A percentile compares a stretch with the other conserved stretches of the same genome.
phyloP scores from a whole-genome alignment of 306 rosid genomes.

The Trifolium fragiferum region DNA sequence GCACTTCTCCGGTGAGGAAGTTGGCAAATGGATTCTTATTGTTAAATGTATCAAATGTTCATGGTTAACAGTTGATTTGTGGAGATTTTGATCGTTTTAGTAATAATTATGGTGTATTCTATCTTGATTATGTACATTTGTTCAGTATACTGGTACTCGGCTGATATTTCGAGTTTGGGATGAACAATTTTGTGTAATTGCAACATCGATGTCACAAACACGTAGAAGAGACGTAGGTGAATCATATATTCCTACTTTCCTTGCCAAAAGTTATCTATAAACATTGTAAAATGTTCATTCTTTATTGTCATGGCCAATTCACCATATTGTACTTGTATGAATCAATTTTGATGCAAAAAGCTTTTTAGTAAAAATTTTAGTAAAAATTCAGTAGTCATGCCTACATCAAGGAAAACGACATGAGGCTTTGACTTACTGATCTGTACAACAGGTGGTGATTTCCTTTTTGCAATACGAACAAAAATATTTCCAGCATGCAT shows the following conservation, averaged over 20 bases:
- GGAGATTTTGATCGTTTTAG: no score
- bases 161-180: neutral
- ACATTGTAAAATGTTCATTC: neutral
- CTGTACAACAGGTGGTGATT: conserved; percentile 44
- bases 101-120: no score
- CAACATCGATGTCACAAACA: neutral
- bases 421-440: conserved; percentile 74
- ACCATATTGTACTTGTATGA: neutral
- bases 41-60: no score
- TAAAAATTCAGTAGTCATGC: conserved; percentile 80
- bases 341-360: neutral
- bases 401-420: conserved; percentile 86
- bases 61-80: no score
- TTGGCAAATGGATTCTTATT: no score
- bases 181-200: neutral
- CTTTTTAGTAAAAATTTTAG: no score
- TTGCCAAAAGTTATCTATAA: neutral
- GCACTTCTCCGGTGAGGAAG: no score
- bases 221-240: neutral
- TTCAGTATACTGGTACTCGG: no score
- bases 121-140: no score
- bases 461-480: conserved; percentile 56
- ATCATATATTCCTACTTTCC: no score
- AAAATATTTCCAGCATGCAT: conserved; percentile 95
- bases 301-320: neutral